Evolutionary conservation across 106 monocot species (phyloP).

Genomic region (Gastrodia elata): DNA sequence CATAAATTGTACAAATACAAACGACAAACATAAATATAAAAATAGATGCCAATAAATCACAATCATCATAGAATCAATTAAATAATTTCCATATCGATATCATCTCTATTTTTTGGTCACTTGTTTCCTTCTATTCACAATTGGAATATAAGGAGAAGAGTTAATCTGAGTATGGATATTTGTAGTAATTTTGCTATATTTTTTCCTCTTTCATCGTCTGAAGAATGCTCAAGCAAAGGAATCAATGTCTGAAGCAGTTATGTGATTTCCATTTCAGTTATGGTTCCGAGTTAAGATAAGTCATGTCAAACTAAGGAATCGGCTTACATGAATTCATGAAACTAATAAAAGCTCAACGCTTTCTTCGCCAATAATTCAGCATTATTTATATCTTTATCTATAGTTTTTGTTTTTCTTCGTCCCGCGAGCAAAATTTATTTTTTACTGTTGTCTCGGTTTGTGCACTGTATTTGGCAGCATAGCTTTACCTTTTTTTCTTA

Average conservation of each 20-base stretch:
- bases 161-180: neutral
- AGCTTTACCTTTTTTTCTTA: too few relatives aligned
- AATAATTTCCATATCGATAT: neutral
- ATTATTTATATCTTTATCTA: neutral
- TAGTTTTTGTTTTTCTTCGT: too few relatives aligned
- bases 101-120: neutral
- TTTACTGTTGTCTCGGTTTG: too few relatives aligned
- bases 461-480: too few relatives aligned
- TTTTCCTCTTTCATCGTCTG: neutral
- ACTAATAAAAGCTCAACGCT: neutral
- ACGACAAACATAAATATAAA: neutral
- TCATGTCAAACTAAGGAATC: neutral
- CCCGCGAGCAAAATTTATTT: too few relatives aligned
- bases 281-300: neutral
- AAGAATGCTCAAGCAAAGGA: slow-evolving; percentile 5
- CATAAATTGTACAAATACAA: too few relatives aligned
- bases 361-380: neutral
- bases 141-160: neutral
- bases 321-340: neutral
- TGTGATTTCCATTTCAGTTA: slow-evolving; percentile 2
- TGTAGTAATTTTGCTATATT: neutral
- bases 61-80: neutral
- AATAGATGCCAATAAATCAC: neutral
- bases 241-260: slow-evolving; percentile 5
- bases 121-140: neutral